These are phyloP conservation scores for Kingdonia uniflora DNA, from an alignment of 164 flowering plant genomes.

Conservation along the genomic window DNA sequence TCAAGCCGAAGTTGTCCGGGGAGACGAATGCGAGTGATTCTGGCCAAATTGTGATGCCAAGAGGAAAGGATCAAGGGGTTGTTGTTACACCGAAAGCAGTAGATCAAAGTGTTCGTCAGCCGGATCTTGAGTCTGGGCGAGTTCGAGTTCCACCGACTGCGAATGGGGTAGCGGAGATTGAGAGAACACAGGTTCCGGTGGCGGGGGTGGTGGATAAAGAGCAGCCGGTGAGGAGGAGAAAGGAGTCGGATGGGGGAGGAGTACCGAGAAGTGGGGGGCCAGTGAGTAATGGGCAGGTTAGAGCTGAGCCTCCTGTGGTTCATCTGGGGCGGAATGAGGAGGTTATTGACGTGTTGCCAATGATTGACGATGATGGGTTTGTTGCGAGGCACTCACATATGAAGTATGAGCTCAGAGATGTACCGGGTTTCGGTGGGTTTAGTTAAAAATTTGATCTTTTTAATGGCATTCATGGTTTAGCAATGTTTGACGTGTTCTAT, in stretches of 20 bases:
- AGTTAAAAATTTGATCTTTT: neutral
- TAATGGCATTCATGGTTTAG: neutral
- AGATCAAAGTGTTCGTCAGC: too few relatives aligned
- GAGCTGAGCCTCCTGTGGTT: conserved; percentile 10
- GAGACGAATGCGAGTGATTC: conserved; percentile 70
- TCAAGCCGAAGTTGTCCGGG: conserved; percentile 80
- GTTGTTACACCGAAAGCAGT: neutral
- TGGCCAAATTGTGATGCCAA: conserved; percentile 35
- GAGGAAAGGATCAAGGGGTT: conserved; percentile 17
- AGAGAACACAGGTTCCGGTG: conserved; percentile 11
- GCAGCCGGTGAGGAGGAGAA: conserved; percentile 44
- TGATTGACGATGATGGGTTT: conserved; percentile 54
- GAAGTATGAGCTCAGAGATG: conserved; percentile 93
- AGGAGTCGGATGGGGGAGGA: conserved; percentile 47
- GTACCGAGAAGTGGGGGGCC: conserved; percentile 5
- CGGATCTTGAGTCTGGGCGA: conserved; percentile 77
- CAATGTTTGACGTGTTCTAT: too few relatives aligned
- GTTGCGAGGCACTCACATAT: conserved; percentile 53
- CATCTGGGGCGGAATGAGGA: conserved; percentile 28
- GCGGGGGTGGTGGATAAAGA: conserved; percentile 22
- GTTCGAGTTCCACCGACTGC: conserved; percentile 13
- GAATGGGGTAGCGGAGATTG: conserved; percentile 34
- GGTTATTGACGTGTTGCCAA: conserved; percentile 38
- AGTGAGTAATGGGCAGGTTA: conserved; percentile 26
- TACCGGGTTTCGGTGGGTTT: conserved; percentile 83